These are phyloP conservation scores for Sporormia fimetaria DNA, from an alignment of 495 filamentous ascomycete species.

Conservation along the genomic window DNA sequence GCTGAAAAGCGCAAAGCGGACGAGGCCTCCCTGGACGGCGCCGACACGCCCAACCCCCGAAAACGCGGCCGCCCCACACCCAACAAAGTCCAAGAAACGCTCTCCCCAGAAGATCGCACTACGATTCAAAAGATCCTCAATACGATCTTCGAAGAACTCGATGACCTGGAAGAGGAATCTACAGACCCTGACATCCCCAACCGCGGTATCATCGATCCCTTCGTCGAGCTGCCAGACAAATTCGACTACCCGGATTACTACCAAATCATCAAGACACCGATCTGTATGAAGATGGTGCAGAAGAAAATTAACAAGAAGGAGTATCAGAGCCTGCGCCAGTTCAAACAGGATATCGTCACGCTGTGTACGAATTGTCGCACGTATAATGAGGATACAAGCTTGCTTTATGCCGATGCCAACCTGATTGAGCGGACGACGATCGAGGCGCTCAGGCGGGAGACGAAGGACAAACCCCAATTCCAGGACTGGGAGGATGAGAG, in stretches of 20 bases:
- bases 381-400: conserved; percentile 90
- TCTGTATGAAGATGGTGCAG: conserved; percentile 85
- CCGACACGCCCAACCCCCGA: conserved; percentile 63
- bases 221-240: conserved; percentile 82
- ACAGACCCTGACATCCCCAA: conserved; percentile 49
- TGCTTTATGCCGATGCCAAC: conserved; percentile 84
- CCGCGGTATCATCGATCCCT: conserved; percentile 83
- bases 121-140: conserved; percentile 64
- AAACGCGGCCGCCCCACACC: conserved; percentile 63
- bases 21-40: conserved; percentile 58
- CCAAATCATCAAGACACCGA: conserved; percentile 77
- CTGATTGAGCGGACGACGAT: conserved; percentile 57
- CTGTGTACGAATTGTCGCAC: conserved; percentile 84
- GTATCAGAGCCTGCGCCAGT: conserved; percentile 67
- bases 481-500: conserved; percentile 53
- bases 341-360: conserved; percentile 68
- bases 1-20: conserved; percentile 76
- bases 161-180: conserved; percentile 56
- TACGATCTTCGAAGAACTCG: conserved; percentile 62
- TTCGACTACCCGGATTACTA: conserved; percentile 88
- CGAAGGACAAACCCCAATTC: conserved; percentile 60
- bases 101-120: conserved; percentile 42
- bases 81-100: conserved; percentile 45
- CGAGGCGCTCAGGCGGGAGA: conserved; percentile 54
- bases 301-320: conserved; percentile 90